Evolutionary conservation across 2,329 filamentous ascomycete species (phyloP), one percentile per base, ranked within the genome.

Genomic region (Calonectria pteridis): DNA sequence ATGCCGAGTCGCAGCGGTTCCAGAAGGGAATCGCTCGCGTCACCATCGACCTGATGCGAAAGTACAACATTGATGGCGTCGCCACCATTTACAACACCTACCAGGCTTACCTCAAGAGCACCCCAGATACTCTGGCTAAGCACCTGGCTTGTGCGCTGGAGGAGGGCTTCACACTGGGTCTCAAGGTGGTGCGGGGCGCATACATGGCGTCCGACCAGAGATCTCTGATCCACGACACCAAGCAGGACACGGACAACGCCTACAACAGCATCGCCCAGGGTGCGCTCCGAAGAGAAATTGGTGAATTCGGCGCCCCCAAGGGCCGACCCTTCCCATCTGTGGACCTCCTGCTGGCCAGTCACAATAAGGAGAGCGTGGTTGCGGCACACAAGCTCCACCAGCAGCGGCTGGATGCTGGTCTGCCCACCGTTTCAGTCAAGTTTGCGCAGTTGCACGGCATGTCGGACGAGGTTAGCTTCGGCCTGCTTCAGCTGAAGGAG

Each of bases 371-470:
- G 4, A 84, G 83, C 35, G 83, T 86, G 4, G 81, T 83, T 35
- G 85, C 86, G 0, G 86, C 90, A 11, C 77, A 85, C 37, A 83
- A 84, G 50, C 85, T 87, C 5, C 87, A 89, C 75, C 79, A 86
- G 76, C 14, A 84, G 6, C 84, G 87, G 2, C 83, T 86, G 0
- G 82, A 84, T 23, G 73, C 74, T 18, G 75, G 77, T 11, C 77
- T 84, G 6, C 82, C 81, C 3, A 84, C 84, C 5, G 81, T 84
- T 2, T 76, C 80, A 0, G 83, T 90, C 6, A 84, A 78, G 49
- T 91, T 88, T 74, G 89, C 87, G 4, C 89, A 91, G 81, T 83
- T 91, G 0, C 87, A 89, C 65, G 89, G 89, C 31, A 91, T 91
- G 89, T 88, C 89, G 4, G 89, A 91, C 71, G 88, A 90, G 74